Conservation (phyloP, 352 stramenopile genomes). For the Plasmopara muralis region DNA sequence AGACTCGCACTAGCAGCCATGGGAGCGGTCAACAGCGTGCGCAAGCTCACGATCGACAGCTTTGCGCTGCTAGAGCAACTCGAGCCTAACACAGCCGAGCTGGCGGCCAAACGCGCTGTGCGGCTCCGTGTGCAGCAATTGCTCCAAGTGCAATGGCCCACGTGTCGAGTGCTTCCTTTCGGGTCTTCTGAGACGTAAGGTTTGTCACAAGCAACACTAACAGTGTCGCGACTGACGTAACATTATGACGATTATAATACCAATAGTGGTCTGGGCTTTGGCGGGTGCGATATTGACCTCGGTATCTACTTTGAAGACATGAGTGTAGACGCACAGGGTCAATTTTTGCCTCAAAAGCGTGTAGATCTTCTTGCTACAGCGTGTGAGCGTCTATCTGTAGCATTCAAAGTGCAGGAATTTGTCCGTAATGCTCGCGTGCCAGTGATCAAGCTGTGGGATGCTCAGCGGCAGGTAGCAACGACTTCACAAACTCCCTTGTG, state of each 20-base stretch:
- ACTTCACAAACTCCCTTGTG: not conserved
- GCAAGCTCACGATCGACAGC: constrained; percentile 75
- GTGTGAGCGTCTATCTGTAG: constrained; percentile 29
- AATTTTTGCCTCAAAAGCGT: constrained; percentile 51
- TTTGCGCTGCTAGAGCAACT: constrained; percentile 74
- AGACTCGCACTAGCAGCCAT: constrained; percentile 26
- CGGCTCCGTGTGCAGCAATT: constrained; percentile 41
- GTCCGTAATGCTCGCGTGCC: constrained; percentile 66
- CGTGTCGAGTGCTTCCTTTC: constrained; percentile 57
- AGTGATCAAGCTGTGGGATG: constrained; percentile 75
- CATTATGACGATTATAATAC: constrained; percentile 6
- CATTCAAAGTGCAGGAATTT: constrained; percentile 66
- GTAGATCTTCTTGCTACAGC: constrained; percentile 50
- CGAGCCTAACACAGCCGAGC: constrained; percentile 58
- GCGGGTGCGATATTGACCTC: constrained; percentile 73
- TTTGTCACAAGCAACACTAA: not conserved
- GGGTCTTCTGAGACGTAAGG: constrained; percentile 71
- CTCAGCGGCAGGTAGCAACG: constrained; percentile 32
- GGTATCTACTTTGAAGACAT: constrained; percentile 78
- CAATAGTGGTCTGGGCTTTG: constrained; percentile 59
- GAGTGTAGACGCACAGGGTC: constrained; percentile 43
- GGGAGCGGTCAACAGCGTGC: constrained; percentile 71
- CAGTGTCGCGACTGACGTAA: not conserved
- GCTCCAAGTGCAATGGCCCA: constrained; percentile 31
- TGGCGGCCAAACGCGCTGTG: constrained; percentile 42